Percentiles rank a stretch among this genome's conserved stretches.
These are phyloP conservation scores for Cicer pinnatifidum DNA, from an alignment of 306 rosid genomes.

Conservation along the genomic window DNA sequence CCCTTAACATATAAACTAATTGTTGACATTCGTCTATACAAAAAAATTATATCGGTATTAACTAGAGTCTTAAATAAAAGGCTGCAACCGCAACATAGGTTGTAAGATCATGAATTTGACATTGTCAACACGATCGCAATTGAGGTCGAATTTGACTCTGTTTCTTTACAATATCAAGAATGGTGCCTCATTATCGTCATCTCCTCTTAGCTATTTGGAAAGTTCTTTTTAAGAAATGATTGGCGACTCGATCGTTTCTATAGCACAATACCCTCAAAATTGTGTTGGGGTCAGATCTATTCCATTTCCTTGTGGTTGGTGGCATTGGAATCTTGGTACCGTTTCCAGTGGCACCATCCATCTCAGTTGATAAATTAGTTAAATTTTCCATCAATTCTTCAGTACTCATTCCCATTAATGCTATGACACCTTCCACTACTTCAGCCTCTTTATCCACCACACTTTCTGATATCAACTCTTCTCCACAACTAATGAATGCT, in stretches of 20 bases:
- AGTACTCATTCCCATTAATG: slow-evolving; percentile 67
- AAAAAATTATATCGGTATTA: not conserved
- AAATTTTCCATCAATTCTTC: slow-evolving; percentile 79
- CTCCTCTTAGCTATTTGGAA: slow-evolving; percentile 84
- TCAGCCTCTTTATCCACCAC: slow-evolving; percentile 72
- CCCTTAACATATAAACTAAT: not conserved
- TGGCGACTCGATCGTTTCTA: slow-evolving; percentile 73
- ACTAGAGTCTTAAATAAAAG: not conserved
- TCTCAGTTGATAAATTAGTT: slow-evolving; percentile 61
- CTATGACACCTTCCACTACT: slow-evolving; percentile 73
- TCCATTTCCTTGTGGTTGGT: slow-evolving; percentile 92
- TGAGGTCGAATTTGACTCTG: not conserved
- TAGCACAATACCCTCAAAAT: slow-evolving; percentile 83
- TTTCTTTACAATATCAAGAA: not conserved
- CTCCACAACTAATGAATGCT: slow-evolving; percentile 60
- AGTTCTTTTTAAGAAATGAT: slow-evolving; percentile 75
- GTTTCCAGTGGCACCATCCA: slow-evolving; percentile 60
- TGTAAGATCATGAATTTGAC: not conserved
- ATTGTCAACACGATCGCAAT: not conserved
- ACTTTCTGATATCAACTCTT: slow-evolving; percentile 63
- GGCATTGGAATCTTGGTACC: slow-evolving; percentile 84
- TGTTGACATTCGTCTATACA: no score
- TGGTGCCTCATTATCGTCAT: slow-evolving; percentile 28
- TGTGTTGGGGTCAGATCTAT: slow-evolving; percentile 78
- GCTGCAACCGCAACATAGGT: not conserved